Percentiles rank a stretch among this genome's conserved stretches.
These are phyloP conservation scores for Heterobasidion parviporum DNA, from an alignment of 1,284 basidiomycete species.

Conservation along the genomic window DNA sequence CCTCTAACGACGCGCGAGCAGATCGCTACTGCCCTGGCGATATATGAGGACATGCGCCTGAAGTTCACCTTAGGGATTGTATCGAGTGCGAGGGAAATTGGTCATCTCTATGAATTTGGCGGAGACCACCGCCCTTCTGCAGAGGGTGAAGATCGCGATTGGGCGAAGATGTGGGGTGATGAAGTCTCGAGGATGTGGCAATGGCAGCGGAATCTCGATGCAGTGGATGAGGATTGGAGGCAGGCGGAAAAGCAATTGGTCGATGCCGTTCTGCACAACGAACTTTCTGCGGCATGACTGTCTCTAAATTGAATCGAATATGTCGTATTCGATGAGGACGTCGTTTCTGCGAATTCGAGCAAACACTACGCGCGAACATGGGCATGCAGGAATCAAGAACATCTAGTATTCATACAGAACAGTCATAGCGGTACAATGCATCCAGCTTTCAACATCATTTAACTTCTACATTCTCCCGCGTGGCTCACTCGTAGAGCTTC, in stretches of 20 bases:
- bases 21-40: constrained; percentile 16
- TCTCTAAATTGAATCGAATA: no score
- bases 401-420: no score
- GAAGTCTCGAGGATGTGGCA: not conserved
- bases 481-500: constrained; percentile 23
- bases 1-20: constrained; percentile 14
- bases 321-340: no score
- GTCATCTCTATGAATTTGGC: constrained; percentile 18
- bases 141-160: not conserved
- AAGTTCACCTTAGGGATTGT: constrained; percentile 13
- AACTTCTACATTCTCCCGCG: not conserved
- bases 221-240: not conserved
- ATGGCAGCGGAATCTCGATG: not conserved
- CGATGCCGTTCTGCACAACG: no score
- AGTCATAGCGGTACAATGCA: no score
- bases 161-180: not conserved
- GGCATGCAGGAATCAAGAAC: no score
- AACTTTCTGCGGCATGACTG: no score
- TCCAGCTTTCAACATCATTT: no score
- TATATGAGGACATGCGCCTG: constrained; percentile 24
- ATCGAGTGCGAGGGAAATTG: constrained; percentile 9
- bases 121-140: not conserved
- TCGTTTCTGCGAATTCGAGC: no score
- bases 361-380: no score
- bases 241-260: not conserved